Percentiles rank a stretch among this genome's conserved stretches.
Conservation (phyloP, 805 yeast genomes). For the Starmerella bombi region DNA sequence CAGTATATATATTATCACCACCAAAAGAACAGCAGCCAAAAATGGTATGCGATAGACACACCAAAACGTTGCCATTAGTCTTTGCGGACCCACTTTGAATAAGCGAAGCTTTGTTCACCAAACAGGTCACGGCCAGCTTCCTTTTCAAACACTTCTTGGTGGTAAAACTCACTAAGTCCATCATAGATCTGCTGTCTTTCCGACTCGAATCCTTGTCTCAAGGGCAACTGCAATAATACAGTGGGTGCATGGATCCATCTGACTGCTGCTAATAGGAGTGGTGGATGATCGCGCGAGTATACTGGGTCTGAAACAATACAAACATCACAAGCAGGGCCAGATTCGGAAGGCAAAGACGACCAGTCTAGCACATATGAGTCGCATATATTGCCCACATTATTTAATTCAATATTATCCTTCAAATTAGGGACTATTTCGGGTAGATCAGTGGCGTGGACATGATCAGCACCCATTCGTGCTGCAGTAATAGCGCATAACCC, state of each 20-base stretch:
- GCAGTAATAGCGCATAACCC: conserved; percentile 76
- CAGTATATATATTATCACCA: too few relatives aligned
- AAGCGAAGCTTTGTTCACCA: conserved; percentile 16
- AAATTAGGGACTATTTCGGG: conserved; percentile 65
- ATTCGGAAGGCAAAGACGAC: conserved; percentile 35
- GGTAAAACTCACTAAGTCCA: conserved; percentile 31
- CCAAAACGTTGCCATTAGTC: too few relatives aligned
- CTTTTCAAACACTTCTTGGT: conserved; percentile 28
- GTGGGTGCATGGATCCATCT: conserved; percentile 32
- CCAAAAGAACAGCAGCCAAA: too few relatives aligned
- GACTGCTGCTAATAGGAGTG: conserved; percentile 53
- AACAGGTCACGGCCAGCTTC: conserved; percentile 53
- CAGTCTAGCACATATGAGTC: conserved; percentile 57
- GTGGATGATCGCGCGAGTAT: conserved; percentile 72
- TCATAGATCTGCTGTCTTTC: conserved; percentile 53
- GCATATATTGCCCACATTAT: conserved; percentile 26
- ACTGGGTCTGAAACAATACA: conserved; percentile 78
- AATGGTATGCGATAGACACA: neutral
- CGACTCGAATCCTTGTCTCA: conserved; percentile 49
- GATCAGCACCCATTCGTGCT: conserved; percentile 36
- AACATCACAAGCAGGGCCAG: conserved; percentile 35
- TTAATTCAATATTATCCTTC: conserved; percentile 42
- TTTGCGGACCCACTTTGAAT: conserved; percentile 1
- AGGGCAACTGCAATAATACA: conserved; percentile 61
- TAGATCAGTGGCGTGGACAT: conserved; percentile 56